Percentiles rank a stretch among this genome's conserved stretches.
phyloP scores from a whole-genome alignment of 768 basidiomycete species.

The Russula ochroleuca region DNA sequence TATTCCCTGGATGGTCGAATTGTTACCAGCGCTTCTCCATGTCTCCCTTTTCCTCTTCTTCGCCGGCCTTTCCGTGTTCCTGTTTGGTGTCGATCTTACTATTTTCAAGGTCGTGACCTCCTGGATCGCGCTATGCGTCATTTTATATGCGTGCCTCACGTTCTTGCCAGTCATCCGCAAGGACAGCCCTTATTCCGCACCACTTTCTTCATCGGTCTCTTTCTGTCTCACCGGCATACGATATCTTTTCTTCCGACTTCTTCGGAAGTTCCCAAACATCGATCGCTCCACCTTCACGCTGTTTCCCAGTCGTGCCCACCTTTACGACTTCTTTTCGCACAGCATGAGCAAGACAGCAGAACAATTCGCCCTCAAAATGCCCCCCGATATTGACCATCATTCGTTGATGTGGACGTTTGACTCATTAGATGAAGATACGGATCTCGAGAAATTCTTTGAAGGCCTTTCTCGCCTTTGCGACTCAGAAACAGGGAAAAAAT shows the following conservation, averaged over 20 bases:
- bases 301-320: neutral
- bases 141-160: slow-evolving; percentile 23
- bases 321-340: neutral
- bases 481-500: neutral
- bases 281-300: too few species aligned
- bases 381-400: neutral
- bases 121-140: slow-evolving; percentile 18
- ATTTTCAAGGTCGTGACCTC: slow-evolving; percentile 18
- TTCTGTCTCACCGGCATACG: slow-evolving; percentile 5
- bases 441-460: slow-evolving; percentile 16
- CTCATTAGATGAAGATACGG: slow-evolving; percentile 6
- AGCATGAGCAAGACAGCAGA: slow-evolving; percentile 6
- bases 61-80: slow-evolving; percentile 45
- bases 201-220: neutral
- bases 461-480: slow-evolving; percentile 7
- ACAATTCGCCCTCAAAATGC: neutral
- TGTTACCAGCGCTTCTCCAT: slow-evolving; percentile 47
- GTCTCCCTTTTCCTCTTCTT: slow-evolving; percentile 51
- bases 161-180: slow-evolving; percentile 14
- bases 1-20: slow-evolving; percentile 41
- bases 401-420: slow-evolving; percentile 13
- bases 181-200: slow-evolving; percentile 11
- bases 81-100: slow-evolving; percentile 32
- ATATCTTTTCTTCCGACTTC: neutral
- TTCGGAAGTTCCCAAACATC: too few species aligned